Base-by-base conservation (phyloP, 441 rosid genomes). In the Arabidopsis lyrata region DNA sequence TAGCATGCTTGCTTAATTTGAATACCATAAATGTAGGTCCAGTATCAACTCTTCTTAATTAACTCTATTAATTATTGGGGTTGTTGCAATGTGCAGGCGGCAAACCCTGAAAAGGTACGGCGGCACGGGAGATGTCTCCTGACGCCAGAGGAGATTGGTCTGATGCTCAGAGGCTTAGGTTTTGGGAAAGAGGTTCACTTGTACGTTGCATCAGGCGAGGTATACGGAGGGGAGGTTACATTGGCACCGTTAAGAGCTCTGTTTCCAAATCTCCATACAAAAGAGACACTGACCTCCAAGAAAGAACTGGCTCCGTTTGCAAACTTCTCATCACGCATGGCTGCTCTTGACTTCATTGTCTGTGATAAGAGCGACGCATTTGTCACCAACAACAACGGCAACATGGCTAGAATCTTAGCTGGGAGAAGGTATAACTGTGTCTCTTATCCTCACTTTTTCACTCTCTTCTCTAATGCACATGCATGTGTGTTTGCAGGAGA, bases 321-420 rank as follows among this genome's bases (percentile, higher is more conserved):
- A 9, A 56, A 84, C 29, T 84, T 83, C 75, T 87, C 91, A 6
- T 85, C 91, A 31, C 89, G 86, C 20, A 84, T 83, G 89, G 91
- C 91, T 74, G 91, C 91, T 50, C 85, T 87, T 54, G 91, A 87
- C 76, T 87, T 85, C 80, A 82, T 83, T 6, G 91, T 87, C 34
- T 87, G 87, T 41, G 91, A 87, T 68, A 83, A 82, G 70, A 87
- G 91, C 64, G 83, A 84, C 68, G 89, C 85, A 16, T 87, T 85
- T 71, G 86, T 82, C 71, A 79, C 91, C 48, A 87, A 87, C 81
- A 87, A 87, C 80, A 87, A 87, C 41, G 91, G 91, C 14, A 87
- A 87, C 84, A 87, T 85, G 91, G 91, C 89, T 54, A 82, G 81
- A 75, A 87, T 85, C 42, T 78, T 87, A 80, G 91, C 91, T 47